Percentiles rank a stretch among this genome's conserved stretches.
These are phyloP conservation scores for Plasmodium ovale DNA, from an alignment of 169 alveolate species.

Conservation along the genomic window DNA sequence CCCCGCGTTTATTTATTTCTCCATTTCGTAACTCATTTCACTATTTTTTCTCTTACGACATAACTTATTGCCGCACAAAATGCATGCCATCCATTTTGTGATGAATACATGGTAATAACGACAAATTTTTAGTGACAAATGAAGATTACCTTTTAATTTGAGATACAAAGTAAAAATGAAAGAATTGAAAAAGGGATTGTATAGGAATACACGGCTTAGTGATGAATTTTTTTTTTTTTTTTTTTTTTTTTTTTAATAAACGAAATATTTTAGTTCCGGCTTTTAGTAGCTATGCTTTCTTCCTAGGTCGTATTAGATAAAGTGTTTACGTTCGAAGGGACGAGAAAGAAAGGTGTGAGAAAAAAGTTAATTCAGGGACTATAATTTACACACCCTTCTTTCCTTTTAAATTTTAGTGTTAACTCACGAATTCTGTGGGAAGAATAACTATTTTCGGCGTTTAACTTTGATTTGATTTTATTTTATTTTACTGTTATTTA, in stretches of 20 bases:
- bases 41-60: too few species aligned
- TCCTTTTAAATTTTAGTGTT: not conserved
- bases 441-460: too few species aligned
- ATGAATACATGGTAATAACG: too few species aligned
- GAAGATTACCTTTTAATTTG: not conserved
- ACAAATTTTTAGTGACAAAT: too few species aligned
- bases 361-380: not conserved
- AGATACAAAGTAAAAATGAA: not conserved
- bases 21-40: too few species aligned
- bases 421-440: too few species aligned
- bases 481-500: too few species aligned
- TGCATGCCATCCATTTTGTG: too few species aligned
- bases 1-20: too few species aligned
- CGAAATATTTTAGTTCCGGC: not conserved
- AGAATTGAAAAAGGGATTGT: not conserved
- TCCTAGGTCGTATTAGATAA: not conserved
- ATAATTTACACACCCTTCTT: not conserved
- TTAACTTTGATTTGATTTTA: too few species aligned
- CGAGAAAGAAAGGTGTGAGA: not conserved
- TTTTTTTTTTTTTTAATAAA: not conserved
- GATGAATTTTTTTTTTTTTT: constrained; percentile 7
- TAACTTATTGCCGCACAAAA: too few species aligned
- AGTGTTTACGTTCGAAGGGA: not conserved
- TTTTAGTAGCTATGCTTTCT: not conserved
- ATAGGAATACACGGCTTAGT: not conserved